These are phyloP conservation scores for Ogataea pini DNA, from an alignment of 805 yeast species.

Conservation along the genomic window DNA sequence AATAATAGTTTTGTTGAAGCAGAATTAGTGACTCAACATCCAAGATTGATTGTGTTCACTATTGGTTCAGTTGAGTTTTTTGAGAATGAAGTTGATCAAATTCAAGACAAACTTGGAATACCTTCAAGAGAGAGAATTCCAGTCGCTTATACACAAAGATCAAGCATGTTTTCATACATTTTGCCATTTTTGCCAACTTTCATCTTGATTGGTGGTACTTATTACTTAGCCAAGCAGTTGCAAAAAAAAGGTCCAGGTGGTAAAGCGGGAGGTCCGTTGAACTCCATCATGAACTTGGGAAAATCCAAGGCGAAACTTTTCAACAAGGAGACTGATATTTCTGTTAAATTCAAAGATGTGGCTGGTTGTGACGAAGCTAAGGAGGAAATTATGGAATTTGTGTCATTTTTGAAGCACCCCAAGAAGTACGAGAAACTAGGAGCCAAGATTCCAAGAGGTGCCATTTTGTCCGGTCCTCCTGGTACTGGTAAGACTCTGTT, in stretches of 20 bases:
- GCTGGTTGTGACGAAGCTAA: constrained; percentile 98
- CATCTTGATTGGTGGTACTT: constrained; percentile 83
- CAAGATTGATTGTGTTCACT: constrained; percentile 51
- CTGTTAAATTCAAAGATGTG: constrained; percentile 87
- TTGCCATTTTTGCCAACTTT: constrained; percentile 87
- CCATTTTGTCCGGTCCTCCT: constrained; percentile 96
- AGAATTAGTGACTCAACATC: constrained; percentile 40
- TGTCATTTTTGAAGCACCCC: constrained; percentile 87
- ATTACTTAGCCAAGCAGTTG: constrained; percentile 52
- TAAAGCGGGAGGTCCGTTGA: constrained; percentile 66
- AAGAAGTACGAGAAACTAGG: constrained; percentile 88
- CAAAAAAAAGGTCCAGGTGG: constrained; percentile 45
- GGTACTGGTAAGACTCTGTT: constrained; percentile 98
- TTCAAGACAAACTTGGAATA: constrained; percentile 69
- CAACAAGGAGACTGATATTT: constrained; percentile 88
- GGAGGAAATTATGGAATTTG: constrained; percentile 97
- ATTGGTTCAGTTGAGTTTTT: constrained; percentile 90
- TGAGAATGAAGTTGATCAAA: constrained; percentile 74
- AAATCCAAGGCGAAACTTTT: constrained; percentile 88
- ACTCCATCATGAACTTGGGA: constrained; percentile 82
- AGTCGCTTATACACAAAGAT: constrained; percentile 73
- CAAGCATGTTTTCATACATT: constrained; percentile 60
- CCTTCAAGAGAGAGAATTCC: constrained; percentile 72
- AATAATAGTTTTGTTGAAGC: constrained; percentile 78
- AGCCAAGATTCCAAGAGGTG: constrained; percentile 98